These are phyloP conservation scores for Phytophthora pini DNA, from an alignment of 352 stramenopile species.

Conservation along the genomic window DNA sequence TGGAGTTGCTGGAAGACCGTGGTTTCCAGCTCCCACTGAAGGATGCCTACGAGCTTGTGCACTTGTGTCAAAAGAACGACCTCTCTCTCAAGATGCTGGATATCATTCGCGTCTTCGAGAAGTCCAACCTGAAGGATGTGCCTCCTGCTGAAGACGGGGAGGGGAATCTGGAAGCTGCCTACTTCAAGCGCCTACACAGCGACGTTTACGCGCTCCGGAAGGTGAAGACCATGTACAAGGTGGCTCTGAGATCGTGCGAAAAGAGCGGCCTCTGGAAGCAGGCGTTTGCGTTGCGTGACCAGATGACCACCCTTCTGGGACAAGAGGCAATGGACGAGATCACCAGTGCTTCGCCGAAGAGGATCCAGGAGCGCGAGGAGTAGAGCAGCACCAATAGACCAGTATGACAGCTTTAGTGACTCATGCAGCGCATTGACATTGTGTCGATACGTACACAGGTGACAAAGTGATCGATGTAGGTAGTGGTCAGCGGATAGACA, in stretches of 20 bases:
- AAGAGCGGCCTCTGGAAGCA: conserved; percentile 65
- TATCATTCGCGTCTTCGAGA: conserved; percentile 60
- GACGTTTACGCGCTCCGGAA: conserved; percentile 47
- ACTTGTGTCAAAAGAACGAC: conserved; percentile 53
- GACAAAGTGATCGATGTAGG: neutral
- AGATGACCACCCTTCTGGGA: conserved; percentile 51
- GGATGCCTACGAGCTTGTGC: conserved; percentile 63
- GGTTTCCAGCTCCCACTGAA: conserved; percentile 44
- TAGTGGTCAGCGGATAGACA: conserved; percentile 24
- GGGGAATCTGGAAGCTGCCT: conserved; percentile 35
- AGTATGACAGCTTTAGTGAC: neutral
- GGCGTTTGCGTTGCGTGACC: conserved; percentile 56
- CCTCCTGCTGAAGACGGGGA: conserved; percentile 33
- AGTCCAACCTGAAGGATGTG: conserved; percentile 42
- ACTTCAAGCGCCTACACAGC: conserved; percentile 19
- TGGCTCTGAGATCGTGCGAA: conserved; percentile 57
- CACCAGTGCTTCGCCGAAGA: conserved; percentile 19
- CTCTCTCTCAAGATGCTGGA: conserved; percentile 46
- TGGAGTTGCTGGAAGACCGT: conserved; percentile 51
- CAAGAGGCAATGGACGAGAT: conserved; percentile 43
- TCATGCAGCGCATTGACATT: conserved; percentile 1
- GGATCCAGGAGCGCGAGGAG: conserved; percentile 21
- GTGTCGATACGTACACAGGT: neutral
- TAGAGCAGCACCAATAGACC: conserved; percentile 24
- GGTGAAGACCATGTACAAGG: conserved; percentile 65